Conservation (phyloP, 139 green algal genomes). For the Chlorella sp. region DNA sequence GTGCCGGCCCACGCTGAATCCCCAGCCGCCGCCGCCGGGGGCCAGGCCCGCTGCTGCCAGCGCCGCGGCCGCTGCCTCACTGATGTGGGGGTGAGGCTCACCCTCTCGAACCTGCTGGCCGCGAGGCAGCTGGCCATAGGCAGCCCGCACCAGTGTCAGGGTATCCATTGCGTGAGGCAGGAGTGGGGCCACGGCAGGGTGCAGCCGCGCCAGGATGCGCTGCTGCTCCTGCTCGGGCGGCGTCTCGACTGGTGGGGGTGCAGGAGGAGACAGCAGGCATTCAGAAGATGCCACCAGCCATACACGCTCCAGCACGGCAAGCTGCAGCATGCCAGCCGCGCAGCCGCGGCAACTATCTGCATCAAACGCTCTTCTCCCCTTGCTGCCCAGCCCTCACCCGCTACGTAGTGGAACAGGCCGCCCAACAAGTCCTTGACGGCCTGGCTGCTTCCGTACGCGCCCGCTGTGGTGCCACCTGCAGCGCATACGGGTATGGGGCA, state of each 20-base stretch:
- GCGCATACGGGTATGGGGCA: too few relatives aligned
- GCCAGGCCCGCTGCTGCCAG: conserved; percentile 56
- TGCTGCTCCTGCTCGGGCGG: conserved; percentile 76
- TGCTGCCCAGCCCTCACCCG: not conserved
- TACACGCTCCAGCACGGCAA: too few relatives aligned
- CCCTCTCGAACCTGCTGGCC: not conserved
- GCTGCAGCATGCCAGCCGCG: not conserved
- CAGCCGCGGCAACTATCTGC: not conserved
- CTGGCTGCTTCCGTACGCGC: conserved; percentile 50
- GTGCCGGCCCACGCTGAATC: conserved; percentile 67
- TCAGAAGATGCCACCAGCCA: too few relatives aligned
- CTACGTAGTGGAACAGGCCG: conserved; percentile 61
- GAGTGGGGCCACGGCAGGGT: conserved; percentile 73
- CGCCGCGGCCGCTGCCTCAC: conserved; percentile 42
- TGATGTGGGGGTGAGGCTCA: conserved; percentile 25
- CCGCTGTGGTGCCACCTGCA: conserved; percentile 43
- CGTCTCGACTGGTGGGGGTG: conserved; percentile 47
- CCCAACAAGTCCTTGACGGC: conserved; percentile 78
- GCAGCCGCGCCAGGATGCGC: conserved; percentile 67
- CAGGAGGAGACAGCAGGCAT: not conserved
- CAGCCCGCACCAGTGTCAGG: conserved; percentile 65
- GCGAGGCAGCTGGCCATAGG: conserved; percentile 36
- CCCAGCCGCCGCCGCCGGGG: conserved; percentile 53
- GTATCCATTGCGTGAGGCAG: conserved; percentile 69
- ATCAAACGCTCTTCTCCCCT: too few relatives aligned